Conservation (phyloP, 441 rosid genomes). For the Gossypium gossypioides region DNA sequence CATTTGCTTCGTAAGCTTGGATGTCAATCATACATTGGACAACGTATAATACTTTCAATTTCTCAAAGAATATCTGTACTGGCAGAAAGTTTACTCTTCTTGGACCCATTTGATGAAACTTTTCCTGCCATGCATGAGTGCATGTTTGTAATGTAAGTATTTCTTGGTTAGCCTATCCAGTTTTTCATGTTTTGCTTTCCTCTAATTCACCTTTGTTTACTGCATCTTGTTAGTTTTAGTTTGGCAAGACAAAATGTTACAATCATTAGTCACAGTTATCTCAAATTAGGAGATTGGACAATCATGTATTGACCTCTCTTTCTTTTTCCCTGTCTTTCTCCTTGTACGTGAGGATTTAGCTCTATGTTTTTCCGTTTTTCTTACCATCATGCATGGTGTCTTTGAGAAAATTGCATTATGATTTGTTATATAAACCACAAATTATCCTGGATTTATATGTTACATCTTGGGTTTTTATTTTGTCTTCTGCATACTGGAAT, state of each 20-base stretch:
- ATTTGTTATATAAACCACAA: not conserved
- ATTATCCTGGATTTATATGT: not conserved
- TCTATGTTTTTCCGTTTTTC: not conserved
- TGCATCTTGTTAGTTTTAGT: not conserved
- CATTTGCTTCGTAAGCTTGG: conserved; percentile 78
- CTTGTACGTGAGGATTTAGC: not conserved
- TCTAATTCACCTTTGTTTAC: not conserved
- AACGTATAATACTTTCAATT: conserved; percentile 46
- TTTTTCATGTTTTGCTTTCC: not conserved
- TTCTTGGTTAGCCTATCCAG: not conserved
- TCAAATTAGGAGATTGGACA: not conserved
- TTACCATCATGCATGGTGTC: not conserved
- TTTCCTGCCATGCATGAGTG: conserved; percentile 53
- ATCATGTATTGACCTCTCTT: too few species aligned
- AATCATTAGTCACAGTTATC: not conserved
- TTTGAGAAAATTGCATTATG: not conserved
- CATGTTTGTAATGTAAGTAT: conserved; percentile 56
- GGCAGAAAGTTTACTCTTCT: conserved; percentile 57
- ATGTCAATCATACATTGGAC: conserved; percentile 58
- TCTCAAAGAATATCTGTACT: conserved; percentile 49
- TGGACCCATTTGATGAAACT: conserved; percentile 72
- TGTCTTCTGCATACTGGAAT: not conserved
- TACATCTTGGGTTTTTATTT: not conserved
- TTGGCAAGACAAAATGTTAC: not conserved
- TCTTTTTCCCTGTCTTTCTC: not conserved